Evolutionary conservation across 169 alveolate species (phyloP).

Genomic region (Cyclospora cayetanensis): DNA sequence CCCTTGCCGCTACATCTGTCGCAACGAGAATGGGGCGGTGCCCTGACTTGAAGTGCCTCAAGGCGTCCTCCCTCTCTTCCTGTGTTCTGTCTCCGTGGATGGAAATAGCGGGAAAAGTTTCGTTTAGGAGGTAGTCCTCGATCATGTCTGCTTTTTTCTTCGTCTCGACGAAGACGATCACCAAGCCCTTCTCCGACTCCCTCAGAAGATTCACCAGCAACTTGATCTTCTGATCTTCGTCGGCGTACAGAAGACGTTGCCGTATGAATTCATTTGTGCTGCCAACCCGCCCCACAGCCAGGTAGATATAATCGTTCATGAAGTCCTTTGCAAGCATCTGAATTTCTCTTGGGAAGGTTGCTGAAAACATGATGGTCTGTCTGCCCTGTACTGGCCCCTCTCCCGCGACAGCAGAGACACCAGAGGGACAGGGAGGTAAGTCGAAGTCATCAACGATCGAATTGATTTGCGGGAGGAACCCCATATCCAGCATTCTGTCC

Average conservation of each 20-base stretch:
- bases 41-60: constrained; percentile 91
- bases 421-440: constrained; percentile 65
- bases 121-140: constrained; percentile 84
- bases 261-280: constrained; percentile 95
- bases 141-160: constrained; percentile 90
- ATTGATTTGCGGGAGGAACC: constrained; percentile 87
- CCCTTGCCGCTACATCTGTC: constrained; percentile 99
- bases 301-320: constrained; percentile 87
- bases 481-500: constrained; percentile 98
- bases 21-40: constrained; percentile 95
- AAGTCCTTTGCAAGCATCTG: constrained; percentile 93
- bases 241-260: constrained; percentile 86
- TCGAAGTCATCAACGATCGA: constrained; percentile 61
- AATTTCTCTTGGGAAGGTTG: constrained; percentile 93
- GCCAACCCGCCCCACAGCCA: constrained; percentile 94
- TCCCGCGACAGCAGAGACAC: not conserved
- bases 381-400: constrained; percentile 74
- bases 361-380: constrained; percentile 94
- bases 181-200: constrained; percentile 82
- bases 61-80: constrained; percentile 94
- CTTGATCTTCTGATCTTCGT: constrained; percentile 87
- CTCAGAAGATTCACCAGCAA: constrained; percentile 83
- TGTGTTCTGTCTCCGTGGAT: constrained; percentile 97
- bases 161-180: constrained; percentile 88
- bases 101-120: constrained; percentile 87